A percentile compares a stretch with the other conserved stretches of the same genome.
These are phyloP conservation scores for Moringa oleifera DNA, from an alignment of 345 rosid genomes.

Conservation along the genomic window DNA sequence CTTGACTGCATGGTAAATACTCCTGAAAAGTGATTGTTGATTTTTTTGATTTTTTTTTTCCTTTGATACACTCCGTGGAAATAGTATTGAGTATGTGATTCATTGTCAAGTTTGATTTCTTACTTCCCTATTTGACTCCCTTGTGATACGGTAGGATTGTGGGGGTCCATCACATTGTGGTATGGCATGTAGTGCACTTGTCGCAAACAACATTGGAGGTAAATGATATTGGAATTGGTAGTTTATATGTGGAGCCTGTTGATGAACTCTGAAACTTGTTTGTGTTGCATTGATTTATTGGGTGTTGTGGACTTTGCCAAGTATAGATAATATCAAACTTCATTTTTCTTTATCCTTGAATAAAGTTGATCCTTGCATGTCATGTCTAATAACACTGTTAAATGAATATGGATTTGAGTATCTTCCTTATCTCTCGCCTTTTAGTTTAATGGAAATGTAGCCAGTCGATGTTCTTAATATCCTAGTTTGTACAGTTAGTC, in stretches of 20 bases:
- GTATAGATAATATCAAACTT: not conserved
- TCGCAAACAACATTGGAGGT: slow-evolving; percentile 58
- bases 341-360: no score
- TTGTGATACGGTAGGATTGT: slow-evolving; percentile 49
- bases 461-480: not conserved
- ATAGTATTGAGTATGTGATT: not conserved
- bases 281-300: slow-evolving; percentile 1
- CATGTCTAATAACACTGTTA: no score
- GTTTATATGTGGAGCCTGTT: slow-evolving; percentile 4
- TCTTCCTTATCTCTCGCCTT: not conserved
- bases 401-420: no score
- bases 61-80: not conserved
- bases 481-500: slow-evolving; percentile 5
- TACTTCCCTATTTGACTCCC: slow-evolving; percentile 14
- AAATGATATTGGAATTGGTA: slow-evolving; percentile 12
- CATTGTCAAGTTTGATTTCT: not conserved
- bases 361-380: no score
- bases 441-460: not conserved
- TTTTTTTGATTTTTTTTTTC: not conserved
- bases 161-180: slow-evolving; percentile 86
- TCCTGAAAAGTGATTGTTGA: no score
- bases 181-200: slow-evolving; percentile 74
- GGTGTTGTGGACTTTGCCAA: not conserved
- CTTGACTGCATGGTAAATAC: slow-evolving; percentile 64
- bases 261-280: not conserved